phyloP scores from a whole-genome alignment of 202 grass and related monocot genomes.

The Schoenoplectus triqueter region DNA sequence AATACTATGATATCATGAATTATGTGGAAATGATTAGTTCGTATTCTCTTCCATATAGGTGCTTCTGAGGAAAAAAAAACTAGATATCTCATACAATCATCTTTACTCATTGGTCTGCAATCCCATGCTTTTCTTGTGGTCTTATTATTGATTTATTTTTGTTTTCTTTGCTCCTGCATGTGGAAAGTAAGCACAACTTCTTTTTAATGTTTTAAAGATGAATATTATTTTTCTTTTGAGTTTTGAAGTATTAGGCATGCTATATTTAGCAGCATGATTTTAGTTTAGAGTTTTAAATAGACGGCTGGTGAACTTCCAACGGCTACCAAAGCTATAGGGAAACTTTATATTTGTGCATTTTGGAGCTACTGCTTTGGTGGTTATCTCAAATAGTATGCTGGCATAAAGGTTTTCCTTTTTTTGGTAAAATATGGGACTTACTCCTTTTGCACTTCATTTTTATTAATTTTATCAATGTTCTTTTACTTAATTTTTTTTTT shows the following conservation, averaged over 20 bases:
- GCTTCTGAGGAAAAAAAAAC: background rate
- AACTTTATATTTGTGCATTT: conserved; percentile 10
- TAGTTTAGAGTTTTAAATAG: background rate
- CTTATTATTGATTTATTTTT: background rate
- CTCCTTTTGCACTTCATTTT: background rate
- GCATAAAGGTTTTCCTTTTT: background rate
- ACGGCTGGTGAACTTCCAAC: background rate
- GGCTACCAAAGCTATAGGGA: conserved; percentile 6
- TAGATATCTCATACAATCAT: background rate
- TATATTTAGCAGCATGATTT: background rate
- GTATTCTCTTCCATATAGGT: background rate
- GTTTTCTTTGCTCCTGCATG: background rate
- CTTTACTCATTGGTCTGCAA: too few relatives aligned
- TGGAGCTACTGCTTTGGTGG: background rate
- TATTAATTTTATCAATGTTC: background rate
- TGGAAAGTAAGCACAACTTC: background rate
- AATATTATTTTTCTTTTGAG: conserved; percentile 19
- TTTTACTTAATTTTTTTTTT: background rate
- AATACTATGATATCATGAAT: background rate
- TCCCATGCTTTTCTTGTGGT: background rate
- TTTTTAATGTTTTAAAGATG: background rate
- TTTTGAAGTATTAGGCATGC: conserved; percentile 14
- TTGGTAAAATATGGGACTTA: background rate
- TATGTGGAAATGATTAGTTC: background rate
- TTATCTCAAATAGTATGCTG: conserved; percentile 1